Evolutionary conservation across 768 basidiomycete genomes (phyloP).

Genomic region (Naganishia randhawae): DNA sequence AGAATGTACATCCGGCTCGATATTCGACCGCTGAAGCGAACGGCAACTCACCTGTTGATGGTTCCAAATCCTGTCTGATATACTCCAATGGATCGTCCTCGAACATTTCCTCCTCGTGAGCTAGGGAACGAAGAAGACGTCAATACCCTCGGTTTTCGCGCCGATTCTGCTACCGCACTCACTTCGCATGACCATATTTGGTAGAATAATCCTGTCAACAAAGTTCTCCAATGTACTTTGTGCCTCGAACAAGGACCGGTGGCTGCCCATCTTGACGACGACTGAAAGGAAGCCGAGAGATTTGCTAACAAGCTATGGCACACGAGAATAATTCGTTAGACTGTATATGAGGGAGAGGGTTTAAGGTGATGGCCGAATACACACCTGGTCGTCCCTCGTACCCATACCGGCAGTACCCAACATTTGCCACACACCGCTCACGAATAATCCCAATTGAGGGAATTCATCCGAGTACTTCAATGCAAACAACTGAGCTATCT

Average conservation of each 20-base stretch:
- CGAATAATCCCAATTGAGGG: constrained; percentile 57
- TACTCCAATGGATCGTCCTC: constrained; percentile 96
- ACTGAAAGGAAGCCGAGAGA: constrained; percentile 86
- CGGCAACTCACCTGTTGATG: constrained; percentile 55
- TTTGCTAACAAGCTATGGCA: constrained; percentile 69
- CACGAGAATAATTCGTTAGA: constrained; percentile 37
- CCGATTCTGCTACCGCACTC: constrained; percentile 29
- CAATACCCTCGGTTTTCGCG: background rate
- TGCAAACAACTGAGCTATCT: constrained; percentile 73
- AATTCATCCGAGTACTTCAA: constrained; percentile 53
- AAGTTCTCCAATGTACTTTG: constrained; percentile 76
- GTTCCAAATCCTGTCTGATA: constrained; percentile 77
- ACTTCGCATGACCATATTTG: constrained; percentile 80
- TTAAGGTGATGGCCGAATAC: constrained; percentile 37
- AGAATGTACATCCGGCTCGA: background rate
- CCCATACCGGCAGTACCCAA: constrained; percentile 63
- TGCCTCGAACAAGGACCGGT: constrained; percentile 69
- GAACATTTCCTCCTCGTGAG: constrained; percentile 89
- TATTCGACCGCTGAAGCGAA: no score
- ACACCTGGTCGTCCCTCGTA: constrained; percentile 69
- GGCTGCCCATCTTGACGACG: constrained; percentile 81
- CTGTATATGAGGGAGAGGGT: background rate
- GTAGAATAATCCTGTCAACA: constrained; percentile 83
- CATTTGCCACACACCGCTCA: constrained; percentile 84
- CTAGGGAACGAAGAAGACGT: constrained; percentile 46